Conservation (phyloP, 1,139 yeast species). For the Hansenula sp. region DNA sequence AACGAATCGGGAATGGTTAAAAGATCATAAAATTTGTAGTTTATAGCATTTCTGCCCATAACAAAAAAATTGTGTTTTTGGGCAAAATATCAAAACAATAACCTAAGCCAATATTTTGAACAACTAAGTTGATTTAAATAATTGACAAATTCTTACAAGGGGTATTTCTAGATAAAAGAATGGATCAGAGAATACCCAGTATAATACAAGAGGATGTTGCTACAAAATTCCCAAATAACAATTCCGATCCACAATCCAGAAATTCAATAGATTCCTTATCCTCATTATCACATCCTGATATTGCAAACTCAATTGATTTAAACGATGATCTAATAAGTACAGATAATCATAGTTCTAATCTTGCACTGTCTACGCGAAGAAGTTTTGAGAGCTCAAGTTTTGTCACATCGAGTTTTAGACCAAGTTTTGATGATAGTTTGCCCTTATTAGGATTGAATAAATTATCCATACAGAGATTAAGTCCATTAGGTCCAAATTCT, state of each 20-base stretch:
- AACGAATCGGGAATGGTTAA: background rate
- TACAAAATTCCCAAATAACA: background rate
- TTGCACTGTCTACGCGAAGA: conserved; percentile 23
- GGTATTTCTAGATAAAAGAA: too few relatives aligned
- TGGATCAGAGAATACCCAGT: conserved; percentile 2
- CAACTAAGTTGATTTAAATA: too few relatives aligned
- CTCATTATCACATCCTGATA: background rate
- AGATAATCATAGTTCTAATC: conserved; percentile 18
- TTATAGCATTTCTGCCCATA: too few relatives aligned
- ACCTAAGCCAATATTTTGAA: too few relatives aligned
- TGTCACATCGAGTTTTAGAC: conserved; percentile 22
- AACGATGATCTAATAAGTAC: conserved; percentile 30
- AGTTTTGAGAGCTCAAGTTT: conserved; percentile 30
- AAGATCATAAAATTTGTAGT: too few relatives aligned
- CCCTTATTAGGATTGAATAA: conserved; percentile 21
- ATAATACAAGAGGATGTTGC: conserved; percentile 1
- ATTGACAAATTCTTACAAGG: too few relatives aligned
- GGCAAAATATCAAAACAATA: background rate
- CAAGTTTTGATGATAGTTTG: conserved; percentile 22
- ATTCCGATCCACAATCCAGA: background rate
- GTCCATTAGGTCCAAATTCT: conserved; percentile 77
- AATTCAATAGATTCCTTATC: conserved; percentile 1
- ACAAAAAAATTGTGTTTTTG: too few relatives aligned
- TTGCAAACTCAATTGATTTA: conserved; percentile 18
- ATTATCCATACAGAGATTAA: conserved; percentile 27